phyloP scores from a whole-genome alignment of 176 grass and related monocot species.

The Juncus effusus region DNA sequence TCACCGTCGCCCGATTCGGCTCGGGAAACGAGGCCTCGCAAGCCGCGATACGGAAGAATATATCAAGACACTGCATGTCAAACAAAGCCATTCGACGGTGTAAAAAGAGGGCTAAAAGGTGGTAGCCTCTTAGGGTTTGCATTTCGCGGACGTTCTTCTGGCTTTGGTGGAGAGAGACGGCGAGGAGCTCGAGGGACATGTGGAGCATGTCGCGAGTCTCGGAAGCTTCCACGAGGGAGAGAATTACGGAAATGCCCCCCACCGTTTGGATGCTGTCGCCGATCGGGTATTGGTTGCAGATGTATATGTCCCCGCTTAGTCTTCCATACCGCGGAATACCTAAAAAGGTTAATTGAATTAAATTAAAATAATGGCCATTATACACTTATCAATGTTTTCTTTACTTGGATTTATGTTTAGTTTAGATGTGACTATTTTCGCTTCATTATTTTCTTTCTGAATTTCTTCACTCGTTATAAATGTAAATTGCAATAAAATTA shows the following conservation, averaged over 20 bases:
- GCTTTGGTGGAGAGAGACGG: conserved; percentile 84
- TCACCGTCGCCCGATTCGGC: conserved; percentile 66
- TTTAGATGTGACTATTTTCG: no score
- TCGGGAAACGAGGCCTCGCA: conserved; percentile 96
- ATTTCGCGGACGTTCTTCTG: conserved; percentile 92
- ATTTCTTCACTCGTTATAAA: no score
- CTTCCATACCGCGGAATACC: conserved; percentile 98
- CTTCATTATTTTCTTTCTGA: no score
- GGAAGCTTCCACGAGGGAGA: conserved; percentile 90
- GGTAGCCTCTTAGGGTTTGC: conserved; percentile 86
- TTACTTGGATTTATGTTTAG: no score
- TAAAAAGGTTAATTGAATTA: conserved; percentile 37
- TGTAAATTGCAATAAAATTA: no score
- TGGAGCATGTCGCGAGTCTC: conserved; percentile 92
- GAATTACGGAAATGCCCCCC: conserved; percentile 89
- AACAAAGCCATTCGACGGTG: conserved; percentile 84
- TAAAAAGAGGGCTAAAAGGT: conserved; percentile 92
- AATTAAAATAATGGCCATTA: conserved; percentile 39
- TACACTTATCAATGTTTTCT: no score
- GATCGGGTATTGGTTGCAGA: conserved; percentile 87
- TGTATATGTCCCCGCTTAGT: conserved; percentile 84
- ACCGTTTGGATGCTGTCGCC: conserved; percentile 93
- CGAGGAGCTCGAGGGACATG: conserved; percentile 88
- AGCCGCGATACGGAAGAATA: conserved; percentile 98
- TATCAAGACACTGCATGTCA: conserved; percentile 97